Conservation (phyloP, 2,329 filamentous ascomycete species). For the Pseudogymnoascus sp. region DNA sequence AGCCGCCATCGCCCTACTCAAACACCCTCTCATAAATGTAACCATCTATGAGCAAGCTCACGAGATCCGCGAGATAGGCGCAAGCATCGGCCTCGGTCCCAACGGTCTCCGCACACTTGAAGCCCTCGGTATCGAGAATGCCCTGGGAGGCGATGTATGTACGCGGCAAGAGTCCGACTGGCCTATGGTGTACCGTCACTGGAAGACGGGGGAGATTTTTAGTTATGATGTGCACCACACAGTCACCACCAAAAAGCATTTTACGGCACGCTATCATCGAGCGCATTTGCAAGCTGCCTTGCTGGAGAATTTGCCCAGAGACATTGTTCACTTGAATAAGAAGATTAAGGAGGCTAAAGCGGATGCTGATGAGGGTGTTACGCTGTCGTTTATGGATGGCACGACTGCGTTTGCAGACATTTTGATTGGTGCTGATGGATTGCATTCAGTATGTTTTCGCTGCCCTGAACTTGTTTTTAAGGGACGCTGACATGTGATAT, state of each 20-base stretch:
- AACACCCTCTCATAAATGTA: conserved; percentile 27
- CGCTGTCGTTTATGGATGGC: conserved; percentile 28
- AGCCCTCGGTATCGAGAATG: conserved; percentile 29
- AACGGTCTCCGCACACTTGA: conserved; percentile 33
- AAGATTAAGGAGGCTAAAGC: conserved; percentile 19
- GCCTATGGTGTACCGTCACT: conserved; percentile 33
- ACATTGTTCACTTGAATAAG: conserved; percentile 28
- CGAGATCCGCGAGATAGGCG: conserved; percentile 32
- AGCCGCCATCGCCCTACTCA: conserved; percentile 29
- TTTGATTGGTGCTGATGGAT: conserved; percentile 31
- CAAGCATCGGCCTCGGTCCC: conserved; percentile 33
- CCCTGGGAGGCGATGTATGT: conserved; percentile 28
- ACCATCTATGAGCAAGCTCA: conserved; percentile 32
- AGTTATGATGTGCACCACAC: conserved; percentile 28
- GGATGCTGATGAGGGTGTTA: conserved; percentile 16
- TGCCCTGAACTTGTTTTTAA: not conserved
- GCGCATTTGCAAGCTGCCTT: conserved; percentile 31
- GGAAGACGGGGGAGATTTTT: conserved; percentile 33
- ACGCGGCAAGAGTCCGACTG: conserved; percentile 27
- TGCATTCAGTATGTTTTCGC: conserved; percentile 29
- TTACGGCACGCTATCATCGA: conserved; percentile 31
- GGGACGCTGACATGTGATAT: not conserved
- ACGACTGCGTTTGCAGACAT: conserved; percentile 26
- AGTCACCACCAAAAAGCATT: conserved; percentile 27
- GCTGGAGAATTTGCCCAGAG: conserved; percentile 25